Conservation (phyloP, 2,329 filamentous ascomycete species). For the Colletotrichum chrysophilum region DNA sequence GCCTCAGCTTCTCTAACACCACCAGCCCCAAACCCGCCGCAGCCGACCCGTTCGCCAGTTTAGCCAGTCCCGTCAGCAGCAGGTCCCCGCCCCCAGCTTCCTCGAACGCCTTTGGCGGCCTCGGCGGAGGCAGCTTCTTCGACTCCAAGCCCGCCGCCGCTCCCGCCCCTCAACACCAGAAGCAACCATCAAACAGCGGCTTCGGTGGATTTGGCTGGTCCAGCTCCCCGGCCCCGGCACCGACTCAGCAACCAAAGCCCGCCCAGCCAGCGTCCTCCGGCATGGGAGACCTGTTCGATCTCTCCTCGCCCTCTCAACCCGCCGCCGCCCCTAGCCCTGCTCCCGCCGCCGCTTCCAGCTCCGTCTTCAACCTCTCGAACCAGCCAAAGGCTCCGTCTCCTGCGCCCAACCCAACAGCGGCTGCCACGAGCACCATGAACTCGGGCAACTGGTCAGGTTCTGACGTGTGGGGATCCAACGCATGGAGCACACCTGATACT, state of each 20-base stretch:
- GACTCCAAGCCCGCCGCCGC: constrained; percentile 71
- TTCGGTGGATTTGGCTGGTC: constrained; percentile 73
- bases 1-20: constrained; percentile 48
- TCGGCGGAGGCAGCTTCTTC: constrained; percentile 84
- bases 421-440: constrained; percentile 33
- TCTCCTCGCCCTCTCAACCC: constrained; percentile 58
- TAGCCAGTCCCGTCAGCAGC: constrained; percentile 44
- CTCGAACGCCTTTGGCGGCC: constrained; percentile 51
- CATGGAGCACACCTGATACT: constrained; percentile 74
- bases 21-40: constrained; percentile 53
- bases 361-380: constrained; percentile 82
- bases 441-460: constrained; percentile 52
- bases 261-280: constrained; percentile 51
- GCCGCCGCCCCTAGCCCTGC: constrained; percentile 39
- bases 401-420: constrained; percentile 43
- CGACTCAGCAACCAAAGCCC: constrained; percentile 43
- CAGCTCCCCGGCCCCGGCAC: constrained; percentile 46
- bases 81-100: constrained; percentile 39
- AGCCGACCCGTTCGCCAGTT: constrained; percentile 65
- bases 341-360: constrained; percentile 53
- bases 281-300: constrained; percentile 83
- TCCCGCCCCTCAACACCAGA: constrained; percentile 49
- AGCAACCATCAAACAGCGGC: constrained; percentile 60
- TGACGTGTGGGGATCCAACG: constrained; percentile 87
- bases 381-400: constrained; percentile 48